phyloP scores from a whole-genome alignment of 345 rosid species.

The Sapria himalayana region DNA sequence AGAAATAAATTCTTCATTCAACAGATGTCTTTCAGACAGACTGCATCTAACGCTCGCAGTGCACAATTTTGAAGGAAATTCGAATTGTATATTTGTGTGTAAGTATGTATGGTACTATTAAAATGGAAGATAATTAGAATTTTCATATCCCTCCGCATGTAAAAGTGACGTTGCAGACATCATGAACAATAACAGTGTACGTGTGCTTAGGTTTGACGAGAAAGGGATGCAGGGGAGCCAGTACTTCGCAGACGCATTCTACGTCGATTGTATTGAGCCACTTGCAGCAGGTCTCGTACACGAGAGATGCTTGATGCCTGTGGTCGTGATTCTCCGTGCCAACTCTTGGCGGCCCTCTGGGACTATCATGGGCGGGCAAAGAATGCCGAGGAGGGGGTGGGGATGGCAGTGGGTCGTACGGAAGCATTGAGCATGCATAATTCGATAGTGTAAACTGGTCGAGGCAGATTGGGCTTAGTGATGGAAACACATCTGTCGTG shows the following conservation, averaged over 20 bases:
- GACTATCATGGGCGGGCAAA: constrained; percentile 5
- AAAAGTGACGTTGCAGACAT: constrained; percentile 33
- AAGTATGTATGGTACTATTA: too few species aligned
- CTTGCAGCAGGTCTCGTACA: constrained; percentile 40
- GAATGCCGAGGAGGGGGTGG: constrained; percentile 3
- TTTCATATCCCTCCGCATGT: constrained; percentile 34
- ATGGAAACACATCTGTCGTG: constrained; percentile 1
- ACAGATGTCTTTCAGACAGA: too few species aligned
- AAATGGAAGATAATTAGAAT: too few species aligned
- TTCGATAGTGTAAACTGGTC: constrained; percentile 47
- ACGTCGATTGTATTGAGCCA: constrained; percentile 53
- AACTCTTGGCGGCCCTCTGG: neutral
- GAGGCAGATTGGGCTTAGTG: constrained; percentile 37
- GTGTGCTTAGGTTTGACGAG: constrained; percentile 43
- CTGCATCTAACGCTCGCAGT: too few species aligned
- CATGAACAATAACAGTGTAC: constrained; percentile 30
- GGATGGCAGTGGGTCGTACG: constrained; percentile 12
- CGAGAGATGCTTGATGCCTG: constrained; percentile 8
- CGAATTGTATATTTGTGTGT: too few species aligned
- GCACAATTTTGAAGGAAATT: too few species aligned
- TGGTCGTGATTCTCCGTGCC: constrained; percentile 11
- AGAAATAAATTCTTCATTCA: too few species aligned
- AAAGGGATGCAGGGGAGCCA: constrained; percentile 52
- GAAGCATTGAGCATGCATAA: constrained; percentile 38
- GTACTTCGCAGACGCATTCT: constrained; percentile 59